These are phyloP conservation scores for Leccinum variabile DNA, from an alignment of 1,284 basidiomycete genomes.

Conservation along the genomic window DNA sequence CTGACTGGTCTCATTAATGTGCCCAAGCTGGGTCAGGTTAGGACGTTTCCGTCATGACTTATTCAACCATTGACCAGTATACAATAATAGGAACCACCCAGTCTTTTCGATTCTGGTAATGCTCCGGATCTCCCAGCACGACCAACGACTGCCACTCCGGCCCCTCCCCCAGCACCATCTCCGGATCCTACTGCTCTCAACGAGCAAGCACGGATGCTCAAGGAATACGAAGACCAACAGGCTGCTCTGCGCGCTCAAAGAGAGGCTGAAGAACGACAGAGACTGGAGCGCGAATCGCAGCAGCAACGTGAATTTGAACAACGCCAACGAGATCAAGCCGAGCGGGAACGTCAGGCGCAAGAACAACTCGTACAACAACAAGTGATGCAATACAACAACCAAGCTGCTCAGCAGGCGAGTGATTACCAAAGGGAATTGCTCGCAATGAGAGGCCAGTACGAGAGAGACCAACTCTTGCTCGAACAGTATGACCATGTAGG, in stretches of 20 bases:
- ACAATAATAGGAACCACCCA: slow-evolving; percentile 74
- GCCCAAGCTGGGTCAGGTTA: slow-evolving; percentile 87
- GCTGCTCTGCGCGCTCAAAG: slow-evolving; percentile 76
- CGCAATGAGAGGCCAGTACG: slow-evolving; percentile 94
- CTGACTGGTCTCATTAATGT: slow-evolving; percentile 95
- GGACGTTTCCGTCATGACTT: slow-evolving; percentile 16
- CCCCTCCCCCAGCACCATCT: slow-evolving; percentile 65
- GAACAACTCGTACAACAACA: slow-evolving; percentile 84
- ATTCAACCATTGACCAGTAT: not conserved
- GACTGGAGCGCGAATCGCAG: slow-evolving; percentile 76
- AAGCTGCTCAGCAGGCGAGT: slow-evolving; percentile 64
- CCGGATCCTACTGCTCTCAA: slow-evolving; percentile 79
- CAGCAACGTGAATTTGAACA: slow-evolving; percentile 92
- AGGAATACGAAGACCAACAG: slow-evolving; percentile 97
- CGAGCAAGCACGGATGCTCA: slow-evolving; percentile 94
- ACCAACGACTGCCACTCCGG: slow-evolving; percentile 79
- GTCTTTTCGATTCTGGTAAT: slow-evolving; percentile 79
- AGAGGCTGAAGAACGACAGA: slow-evolving; percentile 80
- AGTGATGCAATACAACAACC: slow-evolving; percentile 73
- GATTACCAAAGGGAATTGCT: slow-evolving; percentile 92
- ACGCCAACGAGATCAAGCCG: slow-evolving; percentile 85
- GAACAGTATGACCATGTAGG: slow-evolving; percentile 95
- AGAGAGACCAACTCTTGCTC: slow-evolving; percentile 96
- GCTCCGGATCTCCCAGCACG: slow-evolving; percentile 89
- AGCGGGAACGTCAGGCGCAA: slow-evolving; percentile 86